A percentile compares a stretch with the other conserved stretches of the same genome.
Evolutionary conservation across 2,329 filamentous ascomycete species (phyloP).

Genomic region (Colletotrichum sp.): DNA sequence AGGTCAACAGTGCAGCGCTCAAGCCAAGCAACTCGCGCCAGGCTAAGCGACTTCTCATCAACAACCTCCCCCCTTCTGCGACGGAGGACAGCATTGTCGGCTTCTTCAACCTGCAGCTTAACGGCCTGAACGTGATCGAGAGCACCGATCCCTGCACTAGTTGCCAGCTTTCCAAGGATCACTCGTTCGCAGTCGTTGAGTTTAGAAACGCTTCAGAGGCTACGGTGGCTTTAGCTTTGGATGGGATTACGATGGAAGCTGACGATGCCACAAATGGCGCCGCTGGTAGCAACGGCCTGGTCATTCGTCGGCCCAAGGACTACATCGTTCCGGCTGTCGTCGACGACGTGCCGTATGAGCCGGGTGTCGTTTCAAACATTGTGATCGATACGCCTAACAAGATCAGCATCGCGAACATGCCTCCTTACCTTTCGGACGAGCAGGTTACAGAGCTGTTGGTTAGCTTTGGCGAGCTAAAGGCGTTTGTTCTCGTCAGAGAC

Average conservation of each 20-base stretch:
- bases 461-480: slow-evolving; percentile 91
- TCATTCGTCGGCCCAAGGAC: slow-evolving; percentile 89
- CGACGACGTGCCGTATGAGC: slow-evolving; percentile 75
- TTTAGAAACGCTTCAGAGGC: slow-evolving; percentile 89
- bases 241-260: slow-evolving; percentile 87
- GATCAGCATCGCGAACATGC: slow-evolving; percentile 90
- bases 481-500: slow-evolving; percentile 90
- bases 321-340: slow-evolving; percentile 89
- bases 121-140: slow-evolving; percentile 91
- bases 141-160: slow-evolving; percentile 83
- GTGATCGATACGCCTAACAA: slow-evolving; percentile 96
- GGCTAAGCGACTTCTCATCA: slow-evolving; percentile 87
- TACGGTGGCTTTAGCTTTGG: slow-evolving; percentile 87
- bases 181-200: slow-evolving; percentile 84
- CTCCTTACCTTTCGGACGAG: slow-evolving; percentile 85
- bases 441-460: slow-evolving; percentile 90
- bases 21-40: slow-evolving; percentile 94
- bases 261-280: slow-evolving; percentile 63
- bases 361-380: slow-evolving; percentile 76
- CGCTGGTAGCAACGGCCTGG: slow-evolving; percentile 61
- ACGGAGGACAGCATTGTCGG: slow-evolving; percentile 77
- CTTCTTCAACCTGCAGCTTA: slow-evolving; percentile 97
- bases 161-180: slow-evolving; percentile 81
- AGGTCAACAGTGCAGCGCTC: slow-evolving; percentile 76
- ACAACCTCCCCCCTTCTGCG: slow-evolving; percentile 77